Evolutionary conservation across 2,329 filamentous ascomycete genomes (phyloP).

Genomic region (Cercospora citrullina): DNA sequence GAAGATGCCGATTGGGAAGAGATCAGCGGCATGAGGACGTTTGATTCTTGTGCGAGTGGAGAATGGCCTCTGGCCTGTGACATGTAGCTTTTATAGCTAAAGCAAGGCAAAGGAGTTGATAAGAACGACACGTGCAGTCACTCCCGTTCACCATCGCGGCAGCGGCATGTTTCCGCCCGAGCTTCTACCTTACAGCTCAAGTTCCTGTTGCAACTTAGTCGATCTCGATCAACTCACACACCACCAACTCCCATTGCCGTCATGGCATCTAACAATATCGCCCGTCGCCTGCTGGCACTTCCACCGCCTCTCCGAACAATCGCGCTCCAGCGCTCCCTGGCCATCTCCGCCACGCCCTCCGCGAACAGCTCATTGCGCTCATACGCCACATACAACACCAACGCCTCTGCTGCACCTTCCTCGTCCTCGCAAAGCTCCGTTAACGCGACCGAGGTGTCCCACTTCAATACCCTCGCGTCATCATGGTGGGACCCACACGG

Average conservation of each 20-base stretch:
- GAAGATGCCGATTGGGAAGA: not conserved
- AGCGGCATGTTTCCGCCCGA: slow-evolving; percentile 1
- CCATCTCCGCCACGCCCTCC: not conserved
- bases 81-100: not conserved
- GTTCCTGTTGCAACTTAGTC: not conserved
- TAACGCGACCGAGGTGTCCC: slow-evolving; percentile 83
- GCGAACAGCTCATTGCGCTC: not conserved
- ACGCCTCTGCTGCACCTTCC: slow-evolving; percentile 10
- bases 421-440: slow-evolving; percentile 60
- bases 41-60: not conserved
- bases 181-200: not conserved
- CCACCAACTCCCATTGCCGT: not conserved
- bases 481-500: slow-evolving; percentile 98
- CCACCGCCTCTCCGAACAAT: slow-evolving; percentile 15
- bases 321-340: slow-evolving; percentile 14
- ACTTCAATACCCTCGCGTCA: slow-evolving; percentile 90
- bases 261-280: slow-evolving; percentile 13
- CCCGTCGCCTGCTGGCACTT: slow-evolving; percentile 13
- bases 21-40: not conserved
- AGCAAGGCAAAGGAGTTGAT: not conserved
- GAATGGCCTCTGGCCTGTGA: not conserved
- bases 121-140: not conserved
- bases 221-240: not conserved
- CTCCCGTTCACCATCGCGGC: not conserved
- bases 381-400: slow-evolving; percentile 30